Percentiles rank a stretch among this genome's conserved stretches.
These are phyloP conservation scores for Kondoa subrosea DNA, from an alignment of 768 basidiomycete species.

Conservation along the genomic window DNA sequence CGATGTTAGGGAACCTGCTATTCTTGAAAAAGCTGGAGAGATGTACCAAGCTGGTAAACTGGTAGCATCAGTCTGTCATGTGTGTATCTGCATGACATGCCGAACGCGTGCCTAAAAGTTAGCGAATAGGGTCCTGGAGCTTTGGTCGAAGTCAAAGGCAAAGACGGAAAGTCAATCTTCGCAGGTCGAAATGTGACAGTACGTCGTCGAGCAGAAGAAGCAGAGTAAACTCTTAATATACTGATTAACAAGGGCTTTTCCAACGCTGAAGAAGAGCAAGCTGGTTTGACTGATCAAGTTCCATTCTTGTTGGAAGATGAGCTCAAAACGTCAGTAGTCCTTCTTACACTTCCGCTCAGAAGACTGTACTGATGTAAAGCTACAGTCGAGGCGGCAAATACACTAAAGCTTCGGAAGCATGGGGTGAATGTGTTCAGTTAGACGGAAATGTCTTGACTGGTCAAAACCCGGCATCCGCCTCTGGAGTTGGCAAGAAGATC, in stretches of 20 bases:
- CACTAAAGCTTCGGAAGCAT: not conserved
- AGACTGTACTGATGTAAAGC: too few relatives aligned
- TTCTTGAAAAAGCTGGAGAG: constrained; percentile 30
- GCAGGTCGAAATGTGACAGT: constrained; percentile 44
- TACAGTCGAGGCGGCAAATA: not conserved
- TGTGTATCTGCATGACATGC: not conserved
- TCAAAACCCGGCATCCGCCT: not conserved
- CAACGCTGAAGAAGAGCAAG: constrained; percentile 47
- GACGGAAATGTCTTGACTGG: not conserved
- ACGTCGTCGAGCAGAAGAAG: too few relatives aligned
- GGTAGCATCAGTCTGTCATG: constrained; percentile 57
- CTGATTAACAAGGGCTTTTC: too few relatives aligned
- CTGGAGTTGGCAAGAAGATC: not conserved
- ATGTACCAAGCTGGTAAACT: constrained; percentile 54
- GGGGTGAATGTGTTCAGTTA: not conserved
- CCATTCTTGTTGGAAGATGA: not conserved
- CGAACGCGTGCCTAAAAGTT: too few relatives aligned
- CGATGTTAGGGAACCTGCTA: not conserved
- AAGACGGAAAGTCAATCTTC: constrained; percentile 48
- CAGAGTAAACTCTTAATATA: too few relatives aligned
- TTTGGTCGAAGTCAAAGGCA: constrained; percentile 18
- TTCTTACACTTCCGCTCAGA: too few relatives aligned
- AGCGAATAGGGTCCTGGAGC: constrained; percentile 41
- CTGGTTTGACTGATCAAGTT: constrained; percentile 28
- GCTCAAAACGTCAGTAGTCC: not conserved